Evolutionary conservation across 805 yeast genomes (phyloP), one percentile per base, ranked within the genome.

Genomic region (Metschnikowia lunata): DNA sequence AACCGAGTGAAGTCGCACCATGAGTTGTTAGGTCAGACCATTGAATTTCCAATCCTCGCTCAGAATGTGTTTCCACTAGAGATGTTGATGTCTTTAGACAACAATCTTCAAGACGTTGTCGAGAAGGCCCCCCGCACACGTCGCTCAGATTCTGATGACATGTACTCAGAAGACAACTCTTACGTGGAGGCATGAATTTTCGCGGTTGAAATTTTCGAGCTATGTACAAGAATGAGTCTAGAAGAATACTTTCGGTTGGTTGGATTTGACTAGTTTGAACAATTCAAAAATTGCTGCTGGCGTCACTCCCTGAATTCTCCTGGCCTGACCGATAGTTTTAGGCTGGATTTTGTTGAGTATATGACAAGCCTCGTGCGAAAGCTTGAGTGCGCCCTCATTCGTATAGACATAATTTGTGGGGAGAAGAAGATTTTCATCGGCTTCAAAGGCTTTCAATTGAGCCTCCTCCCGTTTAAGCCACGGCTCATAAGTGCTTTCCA

Each of bases 281-380:
- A 90, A 71, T 58, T 87, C 95, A 50, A 88, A 85, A 13, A 88
- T 71, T 0, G 97, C 93, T 0, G 97, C 91, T 0, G 98, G 96
- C 0, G 98, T 91, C 2, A 93, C 82, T 0, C 99, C 98, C 57
- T 93, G 95, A 10, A 91, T 85, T 54, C 98, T 74, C 60, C 96
- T 76, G 0, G 98, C 98, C 61, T 93, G 98, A 0, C 98, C 98
- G 36, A 93, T 79, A 0, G 97, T 93, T 42, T 79, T 79, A 0
- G 99, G 99, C 49, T 86, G 83, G 12, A 88, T 80, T 9, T 75
- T 72, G 55, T 88, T 86, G 43, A 93, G 69, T 9, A 85, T 65
- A 13, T 69, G 71, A 45, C 85, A 78, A 27, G 82, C 90, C 58
- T 91, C 97, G 26, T 78, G 72, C 1, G 95, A 85, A n/a, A 91